Conservation (phyloP, 352 stramenopile species). For the Sclerospora graminicola region DNA sequence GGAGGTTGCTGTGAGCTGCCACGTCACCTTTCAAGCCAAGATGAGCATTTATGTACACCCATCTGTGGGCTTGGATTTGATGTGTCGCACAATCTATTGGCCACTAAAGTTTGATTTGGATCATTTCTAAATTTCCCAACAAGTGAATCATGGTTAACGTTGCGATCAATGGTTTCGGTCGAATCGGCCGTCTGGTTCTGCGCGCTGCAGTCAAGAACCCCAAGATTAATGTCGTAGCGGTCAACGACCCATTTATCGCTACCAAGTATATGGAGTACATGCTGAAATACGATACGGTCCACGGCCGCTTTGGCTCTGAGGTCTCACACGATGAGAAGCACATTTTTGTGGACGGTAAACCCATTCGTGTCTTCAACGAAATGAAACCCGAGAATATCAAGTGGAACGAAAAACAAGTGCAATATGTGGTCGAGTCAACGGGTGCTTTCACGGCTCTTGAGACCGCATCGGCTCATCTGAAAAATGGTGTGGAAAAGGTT, state of each 20-base stretch:
- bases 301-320: conserved; percentile 82
- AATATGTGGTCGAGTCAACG: conserved; percentile 92
- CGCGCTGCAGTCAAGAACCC: conserved; percentile 85
- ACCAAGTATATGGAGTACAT: conserved; percentile 97
- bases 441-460: conserved; percentile 80
- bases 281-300: conserved; percentile 89
- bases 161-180: conserved; percentile 98
- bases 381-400: conserved; percentile 91
- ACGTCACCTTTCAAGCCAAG: no score
- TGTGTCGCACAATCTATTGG: no score
- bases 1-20: no score
- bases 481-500: conserved; percentile 93
- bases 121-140: no score
- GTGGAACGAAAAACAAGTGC: conserved; percentile 84
- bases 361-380: conserved; percentile 91
- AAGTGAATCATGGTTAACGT: conserved; percentile 86
- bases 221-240: conserved; percentile 85
- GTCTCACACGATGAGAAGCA: conserved; percentile 81
- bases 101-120: no score
- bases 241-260: conserved; percentile 94
- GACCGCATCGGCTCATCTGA: conserved; percentile 88
- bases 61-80: no score
- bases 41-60: no score
- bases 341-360: conserved; percentile 90
- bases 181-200: conserved; percentile 96